These are phyloP conservation scores for Colletotrichum sp. DNA, from an alignment of 2,329 filamentous ascomycete species.

Conservation along the genomic window DNA sequence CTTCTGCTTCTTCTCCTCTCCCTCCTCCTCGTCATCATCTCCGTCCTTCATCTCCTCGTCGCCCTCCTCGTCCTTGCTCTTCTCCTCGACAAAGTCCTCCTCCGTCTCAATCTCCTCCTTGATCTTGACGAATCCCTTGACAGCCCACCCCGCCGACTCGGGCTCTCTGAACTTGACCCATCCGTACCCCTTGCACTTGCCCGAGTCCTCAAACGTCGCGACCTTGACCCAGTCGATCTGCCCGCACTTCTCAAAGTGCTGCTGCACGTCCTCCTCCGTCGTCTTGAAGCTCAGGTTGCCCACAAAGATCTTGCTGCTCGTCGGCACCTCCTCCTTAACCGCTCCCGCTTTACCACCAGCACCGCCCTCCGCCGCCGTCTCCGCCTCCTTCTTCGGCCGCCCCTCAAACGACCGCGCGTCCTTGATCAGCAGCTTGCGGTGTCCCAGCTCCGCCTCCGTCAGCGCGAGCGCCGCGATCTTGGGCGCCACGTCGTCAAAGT, in stretches of 20 bases:
- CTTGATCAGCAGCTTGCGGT: conserved; percentile 90
- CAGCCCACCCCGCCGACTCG: conserved; percentile 71
- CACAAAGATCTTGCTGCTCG: conserved; percentile 86
- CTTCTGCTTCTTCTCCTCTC: conserved; percentile 37
- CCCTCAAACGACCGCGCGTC: conserved; percentile 89
- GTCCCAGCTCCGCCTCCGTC: conserved; percentile 80
- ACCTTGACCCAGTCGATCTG: conserved; percentile 83
- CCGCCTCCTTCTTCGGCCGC: conserved; percentile 72
- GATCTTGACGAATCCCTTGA: conserved; percentile 81
- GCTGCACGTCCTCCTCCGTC: conserved; percentile 78
- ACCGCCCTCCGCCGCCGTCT: conserved; percentile 28
- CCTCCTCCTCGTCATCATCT: conserved; percentile 37
- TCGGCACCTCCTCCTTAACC: conserved; percentile 42
- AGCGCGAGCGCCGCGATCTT: conserved; percentile 81
- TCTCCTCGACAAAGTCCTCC: conserved; percentile 62
- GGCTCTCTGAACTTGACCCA: conserved; percentile 92
- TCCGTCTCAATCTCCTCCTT: conserved; percentile 68
- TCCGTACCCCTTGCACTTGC: conserved; percentile 97
- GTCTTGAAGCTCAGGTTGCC: conserved; percentile 87
- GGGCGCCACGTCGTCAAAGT: conserved; percentile 76
- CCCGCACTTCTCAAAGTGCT: conserved; percentile 87
- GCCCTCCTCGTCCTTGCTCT: conserved; percentile 37
- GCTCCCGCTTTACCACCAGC: conserved; percentile 19
- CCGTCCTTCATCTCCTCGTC: conserved; percentile 40
- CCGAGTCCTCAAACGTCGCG: conserved; percentile 94